A percentile compares a stretch with the other conserved stretches of the same genome.
Conservation (phyloP, 2,329 filamentous ascomycete genomes). For the Penicillium sumatraense region DNA sequence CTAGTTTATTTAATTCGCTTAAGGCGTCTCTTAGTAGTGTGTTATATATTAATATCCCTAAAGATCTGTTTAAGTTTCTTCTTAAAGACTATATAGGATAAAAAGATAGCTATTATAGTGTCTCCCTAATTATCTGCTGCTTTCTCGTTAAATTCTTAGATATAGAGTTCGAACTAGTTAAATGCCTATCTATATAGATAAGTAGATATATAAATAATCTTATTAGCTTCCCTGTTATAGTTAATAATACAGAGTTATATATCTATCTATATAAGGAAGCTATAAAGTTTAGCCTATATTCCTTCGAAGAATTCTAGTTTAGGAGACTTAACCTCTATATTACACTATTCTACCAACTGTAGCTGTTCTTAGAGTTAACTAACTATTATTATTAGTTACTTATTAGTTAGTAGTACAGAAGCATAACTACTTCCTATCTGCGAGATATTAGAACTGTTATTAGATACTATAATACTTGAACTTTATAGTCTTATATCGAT, state of each 20-base stretch:
- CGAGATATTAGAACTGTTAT: no score
- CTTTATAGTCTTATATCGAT: no score
- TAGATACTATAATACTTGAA: no score
- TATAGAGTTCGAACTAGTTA: not conserved
- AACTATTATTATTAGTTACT: not conserved
- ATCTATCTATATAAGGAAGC: not conserved
- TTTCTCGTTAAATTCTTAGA: not conserved
- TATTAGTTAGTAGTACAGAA: not conserved
- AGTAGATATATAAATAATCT: not conserved
- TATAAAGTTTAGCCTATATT: not conserved
- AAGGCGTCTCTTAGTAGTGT: not conserved
- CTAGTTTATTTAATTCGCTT: slow-evolving; percentile 1
- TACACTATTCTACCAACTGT: not conserved
- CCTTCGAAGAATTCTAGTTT: not conserved
- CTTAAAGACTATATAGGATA: not conserved
- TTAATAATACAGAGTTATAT: not conserved
- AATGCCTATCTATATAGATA: not conserved
- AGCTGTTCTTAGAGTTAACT: not conserved
- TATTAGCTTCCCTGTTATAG: not conserved
- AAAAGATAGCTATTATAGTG: not conserved
- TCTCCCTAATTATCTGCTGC: not conserved
- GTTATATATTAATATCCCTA: slow-evolving; percentile 4
- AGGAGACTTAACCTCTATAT: no score
- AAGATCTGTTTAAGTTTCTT: slow-evolving; percentile 10
- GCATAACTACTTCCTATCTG: not conserved